Conservation (phyloP, 495 filamentous ascomycete species). For the Aspergillus nidulans region DNA sequence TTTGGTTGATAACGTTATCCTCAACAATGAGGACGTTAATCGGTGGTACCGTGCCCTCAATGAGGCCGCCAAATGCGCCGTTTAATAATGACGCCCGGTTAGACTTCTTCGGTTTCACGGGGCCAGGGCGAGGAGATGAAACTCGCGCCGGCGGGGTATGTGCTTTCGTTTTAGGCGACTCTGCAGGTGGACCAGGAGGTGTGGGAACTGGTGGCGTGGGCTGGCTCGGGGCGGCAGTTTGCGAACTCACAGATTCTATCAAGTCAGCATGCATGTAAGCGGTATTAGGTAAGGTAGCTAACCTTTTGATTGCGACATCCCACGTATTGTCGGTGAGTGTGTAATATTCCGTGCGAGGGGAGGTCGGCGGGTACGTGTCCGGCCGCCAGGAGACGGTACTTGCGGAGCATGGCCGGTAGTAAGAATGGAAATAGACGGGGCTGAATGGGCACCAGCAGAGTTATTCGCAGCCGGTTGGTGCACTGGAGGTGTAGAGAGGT, state of each 20-base stretch:
- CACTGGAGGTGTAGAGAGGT: slow-evolving; percentile 33
- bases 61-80: slow-evolving; percentile 55
- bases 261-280: slow-evolving; percentile 16
- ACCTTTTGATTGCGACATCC: slow-evolving; percentile 18
- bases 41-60: slow-evolving; percentile 82
- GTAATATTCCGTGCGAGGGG: slow-evolving; percentile 65
- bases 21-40: slow-evolving; percentile 98
- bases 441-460: slow-evolving; percentile 22
- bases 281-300: slow-evolving; percentile 10
- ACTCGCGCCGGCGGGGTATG: slow-evolving; percentile 35
- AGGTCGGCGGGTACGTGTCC: slow-evolving; percentile 43
- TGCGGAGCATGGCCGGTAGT: slow-evolving; percentile 74
- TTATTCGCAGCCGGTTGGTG: slow-evolving; percentile 36
- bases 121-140: slow-evolving; percentile 35
- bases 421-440: slow-evolving; percentile 69
- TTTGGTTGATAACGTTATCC: slow-evolving; percentile 96
- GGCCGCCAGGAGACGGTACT: slow-evolving; percentile 76
- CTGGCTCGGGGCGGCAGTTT: slow-evolving; percentile 24
- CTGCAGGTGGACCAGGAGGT: slow-evolving; percentile 33
- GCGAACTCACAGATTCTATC: slow-evolving; percentile 26
- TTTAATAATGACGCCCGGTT: slow-evolving; percentile 18
- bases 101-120: slow-evolving; percentile 45
- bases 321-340: slow-evolving; percentile 69
- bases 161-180: slow-evolving; percentile 34
- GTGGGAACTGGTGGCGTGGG: slow-evolving; percentile 32